These are phyloP conservation scores for Tulasnella sp. DNA, from an alignment of 768 basidiomycete species.

Conservation along the genomic window DNA sequence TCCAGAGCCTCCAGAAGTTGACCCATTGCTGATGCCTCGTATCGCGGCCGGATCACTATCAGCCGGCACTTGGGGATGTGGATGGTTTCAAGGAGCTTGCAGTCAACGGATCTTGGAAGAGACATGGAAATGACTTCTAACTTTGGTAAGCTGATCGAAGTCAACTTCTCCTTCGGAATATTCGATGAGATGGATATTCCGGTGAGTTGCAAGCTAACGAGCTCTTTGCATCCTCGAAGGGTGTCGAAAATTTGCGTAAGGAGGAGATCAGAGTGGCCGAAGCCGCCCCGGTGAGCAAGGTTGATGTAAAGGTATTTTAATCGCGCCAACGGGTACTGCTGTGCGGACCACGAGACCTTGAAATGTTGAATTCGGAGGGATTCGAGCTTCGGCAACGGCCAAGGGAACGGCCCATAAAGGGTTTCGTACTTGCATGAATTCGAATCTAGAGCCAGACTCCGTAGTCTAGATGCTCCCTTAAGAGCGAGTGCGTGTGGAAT, in stretches of 20 bases:
- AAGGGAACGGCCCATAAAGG: too few species aligned
- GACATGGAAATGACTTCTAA: not conserved
- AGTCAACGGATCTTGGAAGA: not conserved
- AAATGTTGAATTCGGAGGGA: not conserved
- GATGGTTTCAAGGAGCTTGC: not conserved
- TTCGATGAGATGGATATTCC: not conserved
- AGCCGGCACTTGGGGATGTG: not conserved
- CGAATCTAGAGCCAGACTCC: not conserved
- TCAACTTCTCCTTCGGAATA: not conserved
- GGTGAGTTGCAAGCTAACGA: not conserved
- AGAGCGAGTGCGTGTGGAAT: not conserved
- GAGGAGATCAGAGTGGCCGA: too few species aligned
- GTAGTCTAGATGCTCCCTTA: not conserved
- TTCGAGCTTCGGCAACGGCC: not conserved
- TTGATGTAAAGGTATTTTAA: not conserved
- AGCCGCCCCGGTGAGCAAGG: too few species aligned
- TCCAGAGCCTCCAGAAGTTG: not conserved
- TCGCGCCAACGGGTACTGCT: not conserved
- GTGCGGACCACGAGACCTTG: not conserved
- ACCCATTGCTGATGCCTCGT: not conserved
- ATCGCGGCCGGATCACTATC: not conserved
- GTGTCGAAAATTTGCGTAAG: not conserved
- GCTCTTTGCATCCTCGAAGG: not conserved
- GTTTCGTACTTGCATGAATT: too few species aligned
- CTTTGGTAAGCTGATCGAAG: not conserved